Evolutionary conservation across 495 filamentous ascomycete species (phyloP).

Genomic region (Delitschia confertaspora): DNA sequence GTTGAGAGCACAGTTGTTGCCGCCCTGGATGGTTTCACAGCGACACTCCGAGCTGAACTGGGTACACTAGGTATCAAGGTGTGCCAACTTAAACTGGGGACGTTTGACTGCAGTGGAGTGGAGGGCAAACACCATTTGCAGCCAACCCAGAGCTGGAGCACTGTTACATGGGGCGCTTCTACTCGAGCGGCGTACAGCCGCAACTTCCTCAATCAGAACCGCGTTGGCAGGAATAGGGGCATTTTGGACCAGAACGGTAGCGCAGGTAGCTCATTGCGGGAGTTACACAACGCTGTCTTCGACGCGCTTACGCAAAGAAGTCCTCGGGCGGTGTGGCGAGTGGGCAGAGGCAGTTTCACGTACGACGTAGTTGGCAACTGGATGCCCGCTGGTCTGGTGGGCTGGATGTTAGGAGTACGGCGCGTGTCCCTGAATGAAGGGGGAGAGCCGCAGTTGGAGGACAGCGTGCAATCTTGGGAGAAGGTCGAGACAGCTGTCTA

Average conservation of each 20-base stretch:
- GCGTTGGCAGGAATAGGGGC: slow-evolving; percentile 37
- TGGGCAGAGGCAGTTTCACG: slow-evolving; percentile 69
- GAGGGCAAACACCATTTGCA: slow-evolving; percentile 36
- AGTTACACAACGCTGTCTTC: slow-evolving; percentile 76
- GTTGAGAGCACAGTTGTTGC: slow-evolving; percentile 71
- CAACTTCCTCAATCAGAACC: slow-evolving; percentile 47
- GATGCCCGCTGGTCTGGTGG: slow-evolving; percentile 68
- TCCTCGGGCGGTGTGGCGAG: slow-evolving; percentile 49
- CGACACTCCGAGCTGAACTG: slow-evolving; percentile 69
- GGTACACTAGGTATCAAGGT: slow-evolving; percentile 61
- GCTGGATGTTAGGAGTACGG: slow-evolving; percentile 79
- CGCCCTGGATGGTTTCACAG: slow-evolving; percentile 70
- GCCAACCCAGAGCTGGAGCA: slow-evolving; percentile 25
- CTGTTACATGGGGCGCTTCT: slow-evolving; percentile 26
- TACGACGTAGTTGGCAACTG: slow-evolving; percentile 83
- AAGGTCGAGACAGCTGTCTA: slow-evolving; percentile 32
- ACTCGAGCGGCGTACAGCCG: slow-evolving; percentile 27
- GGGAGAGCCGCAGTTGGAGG: slow-evolving; percentile 25
- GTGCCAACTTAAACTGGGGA: slow-evolving; percentile 76
- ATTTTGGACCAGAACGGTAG: slow-evolving; percentile 39
- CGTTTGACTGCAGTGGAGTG: slow-evolving; percentile 56
- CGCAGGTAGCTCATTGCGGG: slow-evolving; percentile 59
- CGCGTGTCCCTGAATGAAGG: slow-evolving; percentile 34
- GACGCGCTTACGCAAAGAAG: slow-evolving; percentile 62
- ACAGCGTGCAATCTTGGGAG: slow-evolving; percentile 34